Base-by-base conservation (phyloP, 2,329 filamentous ascomycete genomes). In the Fusarium verrucosum region DNA sequence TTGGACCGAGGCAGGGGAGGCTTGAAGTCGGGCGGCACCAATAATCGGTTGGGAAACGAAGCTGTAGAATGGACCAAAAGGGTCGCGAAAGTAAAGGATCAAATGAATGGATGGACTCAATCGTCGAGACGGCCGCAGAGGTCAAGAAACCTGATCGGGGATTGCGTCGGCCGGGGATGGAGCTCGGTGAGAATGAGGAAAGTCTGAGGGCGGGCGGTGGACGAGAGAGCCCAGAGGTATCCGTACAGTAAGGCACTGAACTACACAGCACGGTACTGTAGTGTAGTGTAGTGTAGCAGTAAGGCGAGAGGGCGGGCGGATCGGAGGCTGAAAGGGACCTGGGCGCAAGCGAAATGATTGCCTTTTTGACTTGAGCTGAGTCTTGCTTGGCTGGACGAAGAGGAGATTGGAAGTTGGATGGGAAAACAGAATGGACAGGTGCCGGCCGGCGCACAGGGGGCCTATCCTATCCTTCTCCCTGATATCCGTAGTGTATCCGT, bases 271-370 rank as follows among this genome's bases (percentile, higher is more conserved):
- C 23, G 7, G 28, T 30, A 30, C 28, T 14, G 11, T 28, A 28
- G 7, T 4, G 28, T 30, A 30, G 13, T 30, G 16, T 6, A 16
- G 28, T 30, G 30, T 32, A n/a, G 30, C 14, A 32, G 44, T 63
- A 59, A 67, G 46, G 71, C 70, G 51, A 69, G 69, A 72, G n/a
- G n/a, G 72, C 74, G 70, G 73, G 72, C 75, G 78, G 78, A 77
- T 77, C 76, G 75, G 77, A 80, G 77, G 79, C 80, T 81, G 78
- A 80, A 75, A 75, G 75, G 75, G 49, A 46, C 49, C 45, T 47
- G 40, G 40, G 35, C 76, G 76, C 79, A 83, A 83, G 81, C 81
- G 81, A 83, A 74, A 83, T 83, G 81, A 82, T 79, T 79, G 76
- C 77, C 77, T 76, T 75, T 75, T 75, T 78, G 46, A 76, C 75